phyloP scores from a whole-genome alignment of 495 filamentous ascomycete genomes.

The Xylaria acuta region DNA sequence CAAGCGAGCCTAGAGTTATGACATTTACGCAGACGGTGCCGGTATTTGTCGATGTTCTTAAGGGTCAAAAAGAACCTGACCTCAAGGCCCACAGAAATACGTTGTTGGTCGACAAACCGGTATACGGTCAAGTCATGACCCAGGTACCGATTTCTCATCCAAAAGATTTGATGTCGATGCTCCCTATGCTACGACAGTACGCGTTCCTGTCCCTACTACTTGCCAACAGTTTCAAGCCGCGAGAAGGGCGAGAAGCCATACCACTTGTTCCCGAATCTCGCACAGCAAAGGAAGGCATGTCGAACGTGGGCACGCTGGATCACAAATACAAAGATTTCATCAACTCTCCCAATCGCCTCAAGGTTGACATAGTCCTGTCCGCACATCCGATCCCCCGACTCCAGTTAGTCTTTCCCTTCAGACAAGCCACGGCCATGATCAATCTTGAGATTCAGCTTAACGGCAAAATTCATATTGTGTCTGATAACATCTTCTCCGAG shows the following conservation, averaged over 20 bases:
- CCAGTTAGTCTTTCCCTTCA: constrained; percentile 58
- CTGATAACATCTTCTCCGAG: constrained; percentile 48
- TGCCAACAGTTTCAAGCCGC: constrained; percentile 60
- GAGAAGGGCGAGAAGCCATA: constrained; percentile 26
- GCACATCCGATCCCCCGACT: constrained; percentile 55
- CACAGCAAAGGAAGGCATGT: constrained; percentile 3
- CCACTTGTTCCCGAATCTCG: constrained; percentile 19
- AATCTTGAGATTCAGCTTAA: constrained; percentile 68
- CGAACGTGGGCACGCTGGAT: constrained; percentile 33
- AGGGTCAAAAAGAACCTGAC: constrained; percentile 44
- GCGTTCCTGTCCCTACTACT: constrained; percentile 70
- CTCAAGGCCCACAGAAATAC: constrained; percentile 68
- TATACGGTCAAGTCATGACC: constrained; percentile 70
- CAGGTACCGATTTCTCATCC: constrained; percentile 87
- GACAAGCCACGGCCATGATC: constrained; percentile 47
- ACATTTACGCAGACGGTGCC: constrained; percentile 42
- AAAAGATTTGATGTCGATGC: constrained; percentile 76
- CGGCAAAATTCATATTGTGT: constrained; percentile 58
- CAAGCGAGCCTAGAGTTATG: constrained; percentile 48
- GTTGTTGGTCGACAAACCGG: constrained; percentile 72
- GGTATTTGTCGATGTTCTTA: constrained; percentile 31
- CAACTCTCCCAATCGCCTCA: constrained; percentile 28
- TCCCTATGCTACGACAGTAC: constrained; percentile 80
- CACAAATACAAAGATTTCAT: constrained; percentile 48
- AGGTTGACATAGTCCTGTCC: constrained; percentile 57